Base-by-base conservation (phyloP, 2,329 filamentous ascomycete species). In the Diaporthe australafricana region DNA sequence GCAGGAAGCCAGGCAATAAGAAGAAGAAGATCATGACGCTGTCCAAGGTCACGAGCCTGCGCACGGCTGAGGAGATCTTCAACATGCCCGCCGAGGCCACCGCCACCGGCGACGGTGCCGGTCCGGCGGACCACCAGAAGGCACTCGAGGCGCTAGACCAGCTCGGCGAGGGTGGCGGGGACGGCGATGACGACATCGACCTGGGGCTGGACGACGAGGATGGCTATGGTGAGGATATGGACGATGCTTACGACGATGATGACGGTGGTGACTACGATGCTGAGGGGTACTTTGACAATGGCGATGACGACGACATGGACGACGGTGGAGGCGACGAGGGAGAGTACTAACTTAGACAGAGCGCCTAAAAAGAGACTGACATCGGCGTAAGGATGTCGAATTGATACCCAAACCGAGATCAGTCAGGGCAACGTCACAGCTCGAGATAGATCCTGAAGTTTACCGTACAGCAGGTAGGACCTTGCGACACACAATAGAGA, bases 261-360 rank as follows among this genome's bases (percentile, higher is more conserved):
- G 87, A 88, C 62, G 89, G 87, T 1, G 88, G 89, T 9, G 89
- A 90, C 73, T 91, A 91, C 77, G 86, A 90, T 55, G 89, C 89
- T 2, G 89, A 91, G 76, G 84, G 84, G 12, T 90, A 90, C 80
- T 90, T 90, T 77, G 88, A 90, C 72, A 87, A 88, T 73, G 81
- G 82, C n/a, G 87, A 89, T 30, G 85, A 87, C 67, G 84, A 85
- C 45, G 85, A 87, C 27, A 87, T 87, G 30, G 88, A 87, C 42
- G 87, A 79, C 32, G 82, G 79, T 8, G 81, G 80, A 8, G 80
- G 75, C 48, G 77, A 78, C 40, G 80, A 79, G 65, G 77, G 71
- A 38, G 69, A 70, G 32, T 74, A 72, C 45, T 74, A 63, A 47
- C n/a, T 38, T 12, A n/a, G 48, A 11, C 12, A 8, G n/a, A 5